Conservation (phyloP, 768 basidiomycete species). For the Roridomyces roridus region DNA sequence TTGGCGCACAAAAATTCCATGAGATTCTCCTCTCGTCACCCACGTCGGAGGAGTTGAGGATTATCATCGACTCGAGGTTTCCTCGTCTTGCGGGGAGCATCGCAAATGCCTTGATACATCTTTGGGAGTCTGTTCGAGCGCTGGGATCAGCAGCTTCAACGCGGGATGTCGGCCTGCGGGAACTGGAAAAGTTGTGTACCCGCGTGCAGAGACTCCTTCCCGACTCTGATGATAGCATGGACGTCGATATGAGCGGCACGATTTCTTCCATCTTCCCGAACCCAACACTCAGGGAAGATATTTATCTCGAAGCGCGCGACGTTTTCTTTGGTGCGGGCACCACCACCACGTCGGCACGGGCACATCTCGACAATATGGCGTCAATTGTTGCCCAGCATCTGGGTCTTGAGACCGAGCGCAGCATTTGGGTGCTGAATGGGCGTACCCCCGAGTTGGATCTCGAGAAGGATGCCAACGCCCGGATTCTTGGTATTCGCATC, state of each 20-base stretch:
- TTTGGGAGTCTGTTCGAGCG: conserved; percentile 71
- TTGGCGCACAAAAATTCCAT: conserved; percentile 84
- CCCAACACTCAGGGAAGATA: conserved; percentile 81
- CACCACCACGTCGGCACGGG: conserved; percentile 56
- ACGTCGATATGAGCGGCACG: conserved; percentile 36
- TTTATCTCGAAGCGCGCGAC: conserved; percentile 88
- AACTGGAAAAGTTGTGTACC: conserved; percentile 83
- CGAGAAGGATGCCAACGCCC: conserved; percentile 72
- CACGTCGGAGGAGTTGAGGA: conserved; percentile 65
- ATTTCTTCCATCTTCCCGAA: conserved; percentile 66
- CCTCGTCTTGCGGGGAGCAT: conserved; percentile 59
- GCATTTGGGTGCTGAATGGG: conserved; percentile 70
- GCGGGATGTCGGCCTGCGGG: conserved; percentile 74
- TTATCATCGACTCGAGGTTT: conserved; percentile 75
- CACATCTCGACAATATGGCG: conserved; percentile 57
- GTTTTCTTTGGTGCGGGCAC: conserved; percentile 85
- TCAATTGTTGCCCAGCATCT: conserved; percentile 64
- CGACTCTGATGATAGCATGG: conserved; percentile 48
- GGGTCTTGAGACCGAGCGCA: conserved; percentile 71
- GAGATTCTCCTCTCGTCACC: conserved; percentile 73
- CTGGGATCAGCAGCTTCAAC: conserved; percentile 58
- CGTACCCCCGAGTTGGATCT: conserved; percentile 71
- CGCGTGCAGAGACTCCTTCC: conserved; percentile 73
- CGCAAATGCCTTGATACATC: conserved; percentile 57
- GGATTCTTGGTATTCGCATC: conserved; percentile 58